Evolutionary conservation across 2,329 filamentous ascomycete genomes (phyloP).

Genomic region (Cladophialophora immunda): DNA sequence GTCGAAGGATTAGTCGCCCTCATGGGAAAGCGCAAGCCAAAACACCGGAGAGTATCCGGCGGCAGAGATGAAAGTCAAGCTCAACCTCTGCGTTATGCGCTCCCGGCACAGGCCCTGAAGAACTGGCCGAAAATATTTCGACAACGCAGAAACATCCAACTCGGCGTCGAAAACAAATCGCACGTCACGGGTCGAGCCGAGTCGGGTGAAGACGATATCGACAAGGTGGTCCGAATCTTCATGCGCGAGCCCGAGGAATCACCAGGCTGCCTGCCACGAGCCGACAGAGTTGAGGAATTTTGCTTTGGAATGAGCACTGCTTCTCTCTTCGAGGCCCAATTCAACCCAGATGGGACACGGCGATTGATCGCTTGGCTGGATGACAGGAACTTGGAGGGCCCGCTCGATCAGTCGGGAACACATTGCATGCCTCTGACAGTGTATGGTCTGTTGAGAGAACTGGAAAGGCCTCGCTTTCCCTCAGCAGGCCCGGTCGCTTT

Average conservation of each 20-base stretch:
- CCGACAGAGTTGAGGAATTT: slow-evolving; percentile 13
- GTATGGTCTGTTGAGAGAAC: background rate
- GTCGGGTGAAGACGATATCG: background rate
- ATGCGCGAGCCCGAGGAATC: slow-evolving; percentile 7
- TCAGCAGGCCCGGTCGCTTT: background rate
- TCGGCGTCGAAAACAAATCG: slow-evolving; percentile 2
- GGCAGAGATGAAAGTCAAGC: background rate
- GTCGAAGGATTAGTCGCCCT: background rate
- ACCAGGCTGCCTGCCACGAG: background rate
- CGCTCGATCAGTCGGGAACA: background rate
- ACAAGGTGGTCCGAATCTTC: background rate
- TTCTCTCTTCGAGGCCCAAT: background rate
- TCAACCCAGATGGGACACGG: background rate
- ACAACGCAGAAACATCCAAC: background rate
- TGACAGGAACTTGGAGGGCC: slow-evolving; percentile 3
- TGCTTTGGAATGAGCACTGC: background rate
- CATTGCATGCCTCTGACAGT: slow-evolving; percentile 3
- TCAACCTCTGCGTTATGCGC: background rate
- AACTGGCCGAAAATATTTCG: background rate
- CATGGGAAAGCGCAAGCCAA: background rate
- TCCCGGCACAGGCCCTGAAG: background rate
- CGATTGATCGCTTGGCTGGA: background rate
- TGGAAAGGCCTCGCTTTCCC: slow-evolving; percentile 10
- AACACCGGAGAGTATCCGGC: background rate
- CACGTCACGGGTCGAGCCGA: background rate